Base-by-base conservation (phyloP, 768 basidiomycete genomes). In the Udeniomyces megalosporus region DNA sequence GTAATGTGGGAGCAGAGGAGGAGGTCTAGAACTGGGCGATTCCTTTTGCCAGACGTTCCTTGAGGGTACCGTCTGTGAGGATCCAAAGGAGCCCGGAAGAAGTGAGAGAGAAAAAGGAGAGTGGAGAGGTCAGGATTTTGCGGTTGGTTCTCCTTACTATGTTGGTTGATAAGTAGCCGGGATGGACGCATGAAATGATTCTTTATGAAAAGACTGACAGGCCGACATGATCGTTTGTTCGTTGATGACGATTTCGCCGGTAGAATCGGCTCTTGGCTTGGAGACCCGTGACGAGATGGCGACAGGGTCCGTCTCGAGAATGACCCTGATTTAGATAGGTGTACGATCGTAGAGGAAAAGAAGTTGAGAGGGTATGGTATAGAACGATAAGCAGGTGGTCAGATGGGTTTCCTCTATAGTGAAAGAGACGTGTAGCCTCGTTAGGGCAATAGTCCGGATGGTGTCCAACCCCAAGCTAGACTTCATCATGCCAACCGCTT, bases 211-310 rank as follows among this genome's bases (percentile, higher is more conserved):
- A n/a, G 7, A 72, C 77, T 86, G 83, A 77, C 92, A 95, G 32
- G 92, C 92, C 70, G 78, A 91, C 80, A 93, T 79, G 64, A 95
- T 79, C 10, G 90, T 92, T 76, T 95, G 91, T 76, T 99, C 95
- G 78, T 99, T 96, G 78, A 99, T 93, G 66, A 92, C 85, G 66
- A 99, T 95, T 68, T 97, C 92, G 42, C 63, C 63, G 28, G 85
- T 86, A 56, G 92, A 84, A 73, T 97, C 95, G 17, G 93, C 84
- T 66, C 83, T 84, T 47, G 95, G 88, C 66, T 91, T 77, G 69
- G 87, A 92, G 57, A 97, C 95, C 58, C 95, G 77, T 34, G 90
- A 88, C 0, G 91, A 90, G 71, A 97, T 95, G n/a, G 92, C 86
- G 0, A 88, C 81, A 2, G 92, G 79, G 72, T 99, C 95, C 0